These are phyloP conservation scores for Madurella mycetomatis DNA, from an alignment of 2,329 filamentous ascomycete genomes.

Conservation along the genomic window DNA sequence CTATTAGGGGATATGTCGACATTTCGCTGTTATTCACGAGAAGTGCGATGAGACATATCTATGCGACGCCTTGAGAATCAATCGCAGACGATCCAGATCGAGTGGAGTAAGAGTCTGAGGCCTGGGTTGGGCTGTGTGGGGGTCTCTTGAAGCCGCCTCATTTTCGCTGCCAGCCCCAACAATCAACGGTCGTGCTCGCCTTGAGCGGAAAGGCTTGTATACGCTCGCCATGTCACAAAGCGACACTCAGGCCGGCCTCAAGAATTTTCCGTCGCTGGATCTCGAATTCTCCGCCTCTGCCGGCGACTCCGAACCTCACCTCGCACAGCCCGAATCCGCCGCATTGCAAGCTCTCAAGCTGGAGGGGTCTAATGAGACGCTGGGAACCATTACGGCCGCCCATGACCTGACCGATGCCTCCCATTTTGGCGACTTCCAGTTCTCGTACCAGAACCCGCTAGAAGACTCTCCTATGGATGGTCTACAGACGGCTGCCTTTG, in stretches of 20 bases:
- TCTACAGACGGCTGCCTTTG: constrained; percentile 34
- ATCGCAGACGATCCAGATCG: constrained; percentile 14
- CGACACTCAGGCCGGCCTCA: constrained; percentile 31
- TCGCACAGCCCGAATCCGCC: constrained; percentile 27
- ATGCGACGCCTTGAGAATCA: constrained; percentile 12
- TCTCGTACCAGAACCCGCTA: constrained; percentile 43
- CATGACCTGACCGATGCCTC: constrained; percentile 41
- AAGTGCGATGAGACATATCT: constrained; percentile 6
- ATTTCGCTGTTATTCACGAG: neutral
- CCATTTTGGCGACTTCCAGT: constrained; percentile 52
- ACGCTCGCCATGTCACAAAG: constrained; percentile 38
- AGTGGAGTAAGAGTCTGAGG: constrained; percentile 18
- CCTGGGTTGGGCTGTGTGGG: constrained; percentile 15
- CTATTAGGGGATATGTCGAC: too few species aligned
- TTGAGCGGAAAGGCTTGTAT: neutral
- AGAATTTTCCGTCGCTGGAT: constrained; percentile 33
- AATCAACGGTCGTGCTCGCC: neutral
- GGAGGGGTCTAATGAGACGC: constrained; percentile 32
- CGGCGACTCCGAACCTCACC: constrained; percentile 30
- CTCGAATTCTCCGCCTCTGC: constrained; percentile 33
- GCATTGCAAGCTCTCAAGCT: constrained; percentile 28
- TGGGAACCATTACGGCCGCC: constrained; percentile 30
- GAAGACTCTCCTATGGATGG: constrained; percentile 41
- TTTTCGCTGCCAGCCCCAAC: constrained; percentile 21
- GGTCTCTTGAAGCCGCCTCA: constrained; percentile 17